phyloP scores from a whole-genome alignment of 148 eudicot genomes.

The Persicaria maculosa region DNA sequence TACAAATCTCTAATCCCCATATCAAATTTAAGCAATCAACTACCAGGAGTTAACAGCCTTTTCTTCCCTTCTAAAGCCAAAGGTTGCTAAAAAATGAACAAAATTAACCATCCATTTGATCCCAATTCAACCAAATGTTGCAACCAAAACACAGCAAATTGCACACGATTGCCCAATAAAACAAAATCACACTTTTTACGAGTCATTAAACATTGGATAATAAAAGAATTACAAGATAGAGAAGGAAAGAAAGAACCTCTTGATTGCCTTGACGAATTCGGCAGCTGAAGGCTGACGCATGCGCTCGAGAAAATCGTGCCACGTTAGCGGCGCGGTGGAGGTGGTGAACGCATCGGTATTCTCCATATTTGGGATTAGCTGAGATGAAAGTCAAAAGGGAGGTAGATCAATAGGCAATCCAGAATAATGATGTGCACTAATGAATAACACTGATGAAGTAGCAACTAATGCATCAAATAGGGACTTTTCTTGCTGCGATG shows the following conservation, averaged over 20 bases:
- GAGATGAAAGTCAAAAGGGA: no score
- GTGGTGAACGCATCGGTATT: slow-evolving; percentile 59
- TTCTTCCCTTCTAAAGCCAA: not conserved
- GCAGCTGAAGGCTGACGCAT: slow-evolving; percentile 98
- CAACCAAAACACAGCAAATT: not conserved
- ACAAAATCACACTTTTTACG: not conserved
- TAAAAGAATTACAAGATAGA: not conserved
- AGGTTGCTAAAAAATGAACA: not conserved
- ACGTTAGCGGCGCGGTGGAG: slow-evolving; percentile 78
- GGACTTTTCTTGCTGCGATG: no score
- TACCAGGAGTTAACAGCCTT: not conserved
- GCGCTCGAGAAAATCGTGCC: slow-evolving; percentile 95
- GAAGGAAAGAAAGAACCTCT: slow-evolving; percentile 39
- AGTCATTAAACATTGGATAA: not conserved
- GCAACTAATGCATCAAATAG: no score
- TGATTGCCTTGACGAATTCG: slow-evolving; percentile 88
- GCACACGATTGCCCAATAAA: not conserved
- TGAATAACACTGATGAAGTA: no score
- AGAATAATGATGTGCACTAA: no score
- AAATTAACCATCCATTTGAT: not conserved
- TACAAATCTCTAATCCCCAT: not conserved
- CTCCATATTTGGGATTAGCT: slow-evolving; percentile 34
- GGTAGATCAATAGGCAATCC: no score
- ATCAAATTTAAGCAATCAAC: not conserved
- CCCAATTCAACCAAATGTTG: not conserved